Evolutionary conservation across 2,329 filamentous ascomycete genomes (phyloP), one percentile per base, ranked within the genome.

Genomic region (Neonectria magnoliae): DNA sequence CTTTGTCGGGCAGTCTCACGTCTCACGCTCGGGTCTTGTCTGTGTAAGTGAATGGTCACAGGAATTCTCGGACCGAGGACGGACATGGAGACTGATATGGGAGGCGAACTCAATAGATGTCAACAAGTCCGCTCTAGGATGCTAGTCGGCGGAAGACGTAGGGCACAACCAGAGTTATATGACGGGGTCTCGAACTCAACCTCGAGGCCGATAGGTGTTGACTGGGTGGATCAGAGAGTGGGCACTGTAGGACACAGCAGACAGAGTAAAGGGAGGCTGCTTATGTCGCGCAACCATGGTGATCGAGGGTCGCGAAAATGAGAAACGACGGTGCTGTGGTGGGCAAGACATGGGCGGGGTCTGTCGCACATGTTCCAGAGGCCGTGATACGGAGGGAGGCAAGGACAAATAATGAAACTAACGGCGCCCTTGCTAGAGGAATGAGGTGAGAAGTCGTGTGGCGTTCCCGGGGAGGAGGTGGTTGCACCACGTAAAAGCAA

Each of bases 401-500:
- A 45, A 66, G 58, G 52, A 57, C 60, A 57, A 62, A 67, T 74
- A 68, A 65, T 68, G 64, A 62, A 71, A 59, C 67, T 68, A 74
- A 69, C 67, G 60, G 62, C 67, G 66, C 60, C 60, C 60, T 64
- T 53, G 58, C 52, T 36, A 58, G 36, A 73, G 71, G 71, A 73
- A 74, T 71, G 71, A 67, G 54, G 65, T 70, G 71, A 62, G 65
- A 66, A 62, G 50, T 56, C 63, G 62, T 60, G 71, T 73, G 71
- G 71, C 71, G 71, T 42, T 60, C 56, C 56, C 65, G 66, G 71
- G 65, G 64, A 72, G 38, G 47, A 64, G 66, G 64, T 73, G 67
- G 71, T 70, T 64, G 65, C 68, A 73, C 67, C 64, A 57, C 62
- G 52, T 70, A 71, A 68, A 74, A 74, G 70, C 72, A 74, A 74